Percentiles rank a stretch among this genome's conserved stretches.
phyloP scores from a whole-genome alignment of 495 filamentous ascomycete species.

The Clavariopsis aquatica region DNA sequence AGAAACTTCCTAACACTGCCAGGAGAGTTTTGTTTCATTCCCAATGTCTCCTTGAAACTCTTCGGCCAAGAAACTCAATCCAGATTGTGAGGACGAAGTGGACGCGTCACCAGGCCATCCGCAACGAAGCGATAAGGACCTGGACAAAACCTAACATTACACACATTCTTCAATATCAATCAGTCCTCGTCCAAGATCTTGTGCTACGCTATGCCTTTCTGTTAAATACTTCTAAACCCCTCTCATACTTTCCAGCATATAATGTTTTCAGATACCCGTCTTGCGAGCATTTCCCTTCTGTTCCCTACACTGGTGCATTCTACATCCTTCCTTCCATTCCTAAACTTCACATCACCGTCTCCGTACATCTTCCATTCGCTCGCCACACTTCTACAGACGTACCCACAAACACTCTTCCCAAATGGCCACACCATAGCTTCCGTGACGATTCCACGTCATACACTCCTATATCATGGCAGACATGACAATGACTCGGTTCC shows the following conservation, averaged over 20 bases:
- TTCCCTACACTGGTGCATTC: background rate
- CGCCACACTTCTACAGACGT: constrained; percentile 48
- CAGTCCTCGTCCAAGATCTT: background rate
- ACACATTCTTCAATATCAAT: background rate
- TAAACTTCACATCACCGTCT: constrained; percentile 46
- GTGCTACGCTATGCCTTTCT: background rate
- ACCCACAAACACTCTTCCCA: constrained; percentile 49
- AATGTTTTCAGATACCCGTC: background rate
- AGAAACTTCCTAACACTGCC: background rate
- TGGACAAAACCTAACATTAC: background rate
- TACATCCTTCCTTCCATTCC: constrained; percentile 25
- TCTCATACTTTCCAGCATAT: background rate
- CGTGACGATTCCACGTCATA: constrained; percentile 45
- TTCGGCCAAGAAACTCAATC: background rate
- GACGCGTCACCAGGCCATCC: background rate
- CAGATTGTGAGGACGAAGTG: background rate
- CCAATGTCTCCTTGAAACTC: background rate
- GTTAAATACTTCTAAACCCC: background rate
- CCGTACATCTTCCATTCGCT: constrained; percentile 49
- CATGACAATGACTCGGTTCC: constrained; percentile 42
- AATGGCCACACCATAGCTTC: constrained; percentile 49
- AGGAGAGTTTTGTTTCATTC: background rate
- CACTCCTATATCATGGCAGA: constrained; percentile 49
- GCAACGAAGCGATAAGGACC: background rate
- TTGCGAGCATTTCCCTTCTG: background rate